phyloP scores from a whole-genome alignment of 202 grass and related monocot species.

The Alloteropsis angusta region DNA sequence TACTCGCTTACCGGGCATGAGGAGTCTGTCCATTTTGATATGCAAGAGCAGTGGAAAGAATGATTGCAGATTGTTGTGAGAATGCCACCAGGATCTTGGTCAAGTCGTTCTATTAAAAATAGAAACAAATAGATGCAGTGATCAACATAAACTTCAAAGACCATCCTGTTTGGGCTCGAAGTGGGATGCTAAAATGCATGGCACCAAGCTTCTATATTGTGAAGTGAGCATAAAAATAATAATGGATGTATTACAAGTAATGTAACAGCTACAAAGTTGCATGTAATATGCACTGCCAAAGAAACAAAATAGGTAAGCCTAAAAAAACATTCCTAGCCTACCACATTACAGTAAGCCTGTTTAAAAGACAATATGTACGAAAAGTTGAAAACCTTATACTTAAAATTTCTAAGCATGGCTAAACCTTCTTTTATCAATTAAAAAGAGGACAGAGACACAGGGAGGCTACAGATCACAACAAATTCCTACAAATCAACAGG shows the following conservation, averaged over 20 bases:
- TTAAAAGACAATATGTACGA: neutral
- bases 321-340: neutral
- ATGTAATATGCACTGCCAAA: neutral
- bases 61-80: conserved; percentile 98
- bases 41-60: conserved; percentile 93
- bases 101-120: conserved; percentile 59
- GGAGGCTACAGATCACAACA: neutral
- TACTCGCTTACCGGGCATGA: conserved; percentile 78
- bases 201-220: neutral
- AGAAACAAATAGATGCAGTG: neutral
- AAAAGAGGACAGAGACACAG: neutral
- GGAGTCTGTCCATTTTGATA: conserved; percentile 98
- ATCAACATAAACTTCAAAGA: conserved; percentile 11
- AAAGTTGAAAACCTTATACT: neutral
- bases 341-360: neutral
- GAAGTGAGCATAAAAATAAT: neutral
- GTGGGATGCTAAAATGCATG: neutral
- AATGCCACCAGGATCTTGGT: conserved; percentile 89
- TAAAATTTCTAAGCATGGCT: neutral
- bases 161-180: neutral
- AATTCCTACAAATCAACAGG: neutral
- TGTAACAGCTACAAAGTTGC: neutral
- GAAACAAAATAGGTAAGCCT: neutral
- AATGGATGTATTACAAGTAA: neutral
- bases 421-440: neutral